These are phyloP conservation scores for Colletotrichum spinosum DNA, from an alignment of 2,329 filamentous ascomycete genomes.

Conservation along the genomic window DNA sequence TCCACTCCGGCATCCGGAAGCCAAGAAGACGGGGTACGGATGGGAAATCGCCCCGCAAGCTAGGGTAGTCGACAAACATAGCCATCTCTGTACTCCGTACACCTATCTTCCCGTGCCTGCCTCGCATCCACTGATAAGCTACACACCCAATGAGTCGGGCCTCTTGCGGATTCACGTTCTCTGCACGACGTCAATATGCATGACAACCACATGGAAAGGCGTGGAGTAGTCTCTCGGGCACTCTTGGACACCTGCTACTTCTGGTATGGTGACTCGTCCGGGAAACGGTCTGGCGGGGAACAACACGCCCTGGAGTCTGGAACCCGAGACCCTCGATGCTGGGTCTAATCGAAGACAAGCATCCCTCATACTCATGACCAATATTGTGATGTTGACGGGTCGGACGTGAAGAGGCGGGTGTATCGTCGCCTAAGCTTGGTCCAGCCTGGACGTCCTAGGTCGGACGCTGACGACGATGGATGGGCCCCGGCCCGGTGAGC, in stretches of 20 bases:
- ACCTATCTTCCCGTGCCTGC: conserved; percentile 25
- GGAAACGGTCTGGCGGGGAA: conserved; percentile 21
- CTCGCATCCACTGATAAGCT: conserved; percentile 33
- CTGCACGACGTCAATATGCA: conserved; percentile 29
- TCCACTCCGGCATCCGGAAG: conserved; percentile 30
- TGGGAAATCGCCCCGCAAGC: conserved; percentile 26
- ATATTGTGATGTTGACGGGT: conserved; percentile 29
- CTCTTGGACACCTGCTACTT: conserved; percentile 28
- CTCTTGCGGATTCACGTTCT: background rate
- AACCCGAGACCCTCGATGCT: conserved; percentile 16
- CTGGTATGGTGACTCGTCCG: conserved; percentile 12
- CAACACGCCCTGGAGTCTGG: background rate
- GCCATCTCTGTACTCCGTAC: background rate
- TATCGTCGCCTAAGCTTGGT: too few species aligned
- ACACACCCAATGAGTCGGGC: conserved; percentile 30
- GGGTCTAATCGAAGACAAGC: conserved; percentile 2
- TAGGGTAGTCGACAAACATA: conserved; percentile 1
- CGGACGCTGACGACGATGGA: background rate
- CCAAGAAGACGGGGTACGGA: conserved; percentile 26
- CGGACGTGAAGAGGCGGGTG: background rate
- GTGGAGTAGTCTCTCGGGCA: background rate
- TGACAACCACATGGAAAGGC: conserved; percentile 22
- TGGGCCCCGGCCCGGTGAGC: conserved; percentile 9
- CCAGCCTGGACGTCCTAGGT: background rate
- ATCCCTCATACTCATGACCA: conserved; percentile 15